These are phyloP conservation scores for Avena insularis DNA, from an alignment of 176 grass and related monocot genomes.

Conservation along the genomic window DNA sequence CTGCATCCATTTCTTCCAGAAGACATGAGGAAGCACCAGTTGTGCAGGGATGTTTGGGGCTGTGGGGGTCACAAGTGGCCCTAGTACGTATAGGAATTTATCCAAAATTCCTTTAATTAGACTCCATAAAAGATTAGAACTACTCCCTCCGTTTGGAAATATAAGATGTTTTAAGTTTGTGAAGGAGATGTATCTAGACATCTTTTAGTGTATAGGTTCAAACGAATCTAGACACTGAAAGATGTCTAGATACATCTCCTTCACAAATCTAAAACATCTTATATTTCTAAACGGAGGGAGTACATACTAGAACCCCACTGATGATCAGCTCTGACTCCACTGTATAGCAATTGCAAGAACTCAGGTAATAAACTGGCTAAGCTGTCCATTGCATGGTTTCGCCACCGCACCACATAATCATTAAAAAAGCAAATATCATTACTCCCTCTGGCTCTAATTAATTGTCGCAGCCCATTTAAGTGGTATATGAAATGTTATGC, in stretches of 20 bases:
- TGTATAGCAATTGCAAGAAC: slow-evolving; percentile 23
- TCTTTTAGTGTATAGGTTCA: no score
- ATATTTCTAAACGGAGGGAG: no score
- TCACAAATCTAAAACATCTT: no score
- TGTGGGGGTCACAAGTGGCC: not conserved
- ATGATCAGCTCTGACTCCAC: slow-evolving; percentile 12
- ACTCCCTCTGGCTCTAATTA: no score
- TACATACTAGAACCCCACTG: not conserved
- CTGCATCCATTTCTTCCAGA: slow-evolving; percentile 33
- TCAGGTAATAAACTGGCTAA: slow-evolving; percentile 32
- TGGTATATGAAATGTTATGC: no score
- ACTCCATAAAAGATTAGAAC: not conserved
- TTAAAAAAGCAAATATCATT: slow-evolving; percentile 9
- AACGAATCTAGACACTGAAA: no score
- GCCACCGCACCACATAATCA: not conserved
- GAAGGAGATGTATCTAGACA: no score
- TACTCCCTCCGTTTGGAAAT: no score
- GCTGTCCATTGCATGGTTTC: slow-evolving; percentile 19
- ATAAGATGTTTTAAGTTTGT: no score
- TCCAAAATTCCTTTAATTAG: not conserved
- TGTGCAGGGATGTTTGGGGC: not conserved
- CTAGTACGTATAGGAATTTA: slow-evolving; percentile 15
- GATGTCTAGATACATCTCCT: no score
- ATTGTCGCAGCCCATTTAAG: no score
- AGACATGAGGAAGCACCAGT: slow-evolving; percentile 17